Evolutionary conservation across 2,329 filamentous ascomycete species (phyloP), one percentile per base, ranked within the genome.

Genomic region (Teratosphaeria viscida): DNA sequence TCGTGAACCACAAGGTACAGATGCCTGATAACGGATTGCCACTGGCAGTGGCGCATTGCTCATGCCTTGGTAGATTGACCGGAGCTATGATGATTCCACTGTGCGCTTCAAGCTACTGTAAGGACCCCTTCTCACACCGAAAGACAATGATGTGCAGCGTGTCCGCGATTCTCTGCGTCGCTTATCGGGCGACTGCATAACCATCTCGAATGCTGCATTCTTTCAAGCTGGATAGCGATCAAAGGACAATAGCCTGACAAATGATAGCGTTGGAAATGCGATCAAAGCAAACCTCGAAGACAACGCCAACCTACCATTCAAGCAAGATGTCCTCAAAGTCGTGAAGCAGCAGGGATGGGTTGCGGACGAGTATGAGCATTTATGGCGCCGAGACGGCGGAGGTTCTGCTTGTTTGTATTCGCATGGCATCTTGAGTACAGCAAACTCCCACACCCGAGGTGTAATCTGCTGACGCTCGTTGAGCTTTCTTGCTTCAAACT

Each of bases 51-150:
- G 23, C 12, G 23, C 27, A 54, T 16, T 16, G 34, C 53, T 54
- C 27, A 54, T 54, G 8, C 12, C 7, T 32, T 32, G 2, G 8
- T 43, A 70, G 66, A 72, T 72, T 52, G 70, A 72, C 59, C 64
- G 69, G 59, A 71, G 69, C 60, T 72, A 72, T 58, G 70, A 72
- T 60, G 68, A 71, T 59, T 69, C 66, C 56, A 72, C 69, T 3
- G 67, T 71, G 39, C 67, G 68, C 2, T 71, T 72, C 62, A 72
- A 72, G 58, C 60, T 72, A 52, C 62, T 72, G 67, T 70, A 62
- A 54, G 68, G 11, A 14, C 2, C n/a, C 23, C 19, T 49, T 16
- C 47, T n/a, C 23, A 4, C 19, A 10, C 35, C 23, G 35, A 16
- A 27, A 53, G 32, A 57, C 4, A 11, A 23, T 32, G 7, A 32